Base-by-base conservation (phyloP, 2,329 filamentous ascomycete genomes). In the Paraconiothyrium brasiliense region DNA sequence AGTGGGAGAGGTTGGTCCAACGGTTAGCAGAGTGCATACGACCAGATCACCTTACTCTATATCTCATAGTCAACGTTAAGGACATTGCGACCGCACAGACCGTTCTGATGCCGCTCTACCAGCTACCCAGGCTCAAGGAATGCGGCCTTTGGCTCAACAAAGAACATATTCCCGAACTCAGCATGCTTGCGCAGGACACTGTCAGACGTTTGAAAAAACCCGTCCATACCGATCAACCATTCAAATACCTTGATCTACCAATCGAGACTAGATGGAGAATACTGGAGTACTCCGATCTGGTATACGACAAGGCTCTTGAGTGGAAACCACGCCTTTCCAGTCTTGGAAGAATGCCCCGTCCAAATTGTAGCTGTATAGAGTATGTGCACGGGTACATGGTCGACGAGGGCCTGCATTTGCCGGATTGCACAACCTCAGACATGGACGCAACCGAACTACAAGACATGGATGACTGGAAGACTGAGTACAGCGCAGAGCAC, bases 141-240 rank as follows among this genome's bases (percentile, higher is more conserved):
- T 60, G 57, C 37, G 56, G 51, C 3, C 55, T 62, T 30, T 62
- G 30, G 44, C 57, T 59, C 14, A 59, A 62, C 41, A 20, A 27
- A 3, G 49, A 52, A n/a, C 27, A 51, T 2, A 43, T 51, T 41
- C 43, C 44, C 10, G 51, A 57, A 20, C 20, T 57, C 11, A 50
- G 10, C 14, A 39, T 32, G 9, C 43, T 62, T 20, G 46, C 37
- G 4, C 37, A 43, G 20, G 35, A 47, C 11, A 62, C 60, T 14
- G 51, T 57, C 10, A n/a, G 43, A 20, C n/a, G 46, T 3, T 14
- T 59, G n/a, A 57, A 34, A 9, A 49, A 34, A 13, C 47, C 37
- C 13, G 6, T 8, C 9, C 6, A 22, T 9, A 4, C 10, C 35
- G 35, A 13, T 1, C 8, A 51, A 16, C 46, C 57, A 6, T 62